Base-by-base conservation (phyloP, 2,329 filamentous ascomycete species). In the Neurospora crassa region DNA sequence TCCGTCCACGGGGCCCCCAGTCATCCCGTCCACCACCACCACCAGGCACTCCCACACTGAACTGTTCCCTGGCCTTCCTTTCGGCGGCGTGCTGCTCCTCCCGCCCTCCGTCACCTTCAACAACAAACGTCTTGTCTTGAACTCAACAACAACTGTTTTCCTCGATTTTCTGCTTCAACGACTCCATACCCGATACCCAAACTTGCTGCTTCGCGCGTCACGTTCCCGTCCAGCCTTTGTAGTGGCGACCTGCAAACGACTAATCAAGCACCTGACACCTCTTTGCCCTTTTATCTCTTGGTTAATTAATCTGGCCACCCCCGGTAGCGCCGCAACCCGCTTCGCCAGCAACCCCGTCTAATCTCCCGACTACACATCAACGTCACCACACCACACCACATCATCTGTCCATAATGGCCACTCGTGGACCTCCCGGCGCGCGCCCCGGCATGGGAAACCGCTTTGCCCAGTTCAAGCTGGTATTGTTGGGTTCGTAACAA, bases 381-480 rank as follows among this genome's bases (percentile, higher is more conserved):
- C 70, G 72, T 72, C 72, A 74, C 71, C 73, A 76, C 76, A 71
- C 71, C 73, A 76, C 76, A 71, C 71, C 40, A 68, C 63, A 67
- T 59, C 72, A 69, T 74, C 75, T 75, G 73, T 76, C 75, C 80
- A 86, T 78, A 81, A 98, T 98, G 95, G 92, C 94, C 83, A 88
- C 92, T 82, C 90, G 94, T 89, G 89, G 90, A 78, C 84, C 86
- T 76, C 84, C 86, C 78, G 87, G 86, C 78, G 83, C 86, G 77
- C 87, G 88, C 78, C 53, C 53, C 37, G 87, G 86, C 80, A 83
- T 86, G 87, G 89, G 90, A 90, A 89, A 92, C 83, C 91, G 95
- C 79, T 98, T 99, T 83, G 95, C 96, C 78, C 96, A 99, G 87
- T 99, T 99, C 86, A 99, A 99, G 88, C 89, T 99, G 78, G 96